These are phyloP conservation scores for Diaporthe citri DNA, from an alignment of 2,329 filamentous ascomycete genomes.

Conservation along the genomic window DNA sequence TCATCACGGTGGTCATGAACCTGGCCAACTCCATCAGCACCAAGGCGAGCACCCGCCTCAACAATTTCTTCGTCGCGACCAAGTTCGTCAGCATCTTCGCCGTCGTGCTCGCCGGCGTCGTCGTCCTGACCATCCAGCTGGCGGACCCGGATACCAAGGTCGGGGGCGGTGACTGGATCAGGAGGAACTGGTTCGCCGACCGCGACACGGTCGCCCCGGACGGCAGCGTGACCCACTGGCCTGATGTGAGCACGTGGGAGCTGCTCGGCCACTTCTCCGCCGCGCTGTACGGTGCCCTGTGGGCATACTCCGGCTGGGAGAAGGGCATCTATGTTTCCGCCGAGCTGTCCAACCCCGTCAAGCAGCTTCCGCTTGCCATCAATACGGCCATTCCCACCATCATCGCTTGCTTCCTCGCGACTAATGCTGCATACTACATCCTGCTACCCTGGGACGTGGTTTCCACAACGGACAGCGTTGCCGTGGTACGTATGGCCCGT, in stretches of 20 bases:
- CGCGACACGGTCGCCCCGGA: slow-evolving; percentile 64
- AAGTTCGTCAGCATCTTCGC: slow-evolving; percentile 65
- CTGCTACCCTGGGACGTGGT: slow-evolving; percentile 71
- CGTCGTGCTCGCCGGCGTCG: slow-evolving; percentile 62
- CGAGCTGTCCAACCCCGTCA: slow-evolving; percentile 63
- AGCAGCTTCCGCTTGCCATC: slow-evolving; percentile 71
- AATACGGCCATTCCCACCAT: slow-evolving; percentile 72
- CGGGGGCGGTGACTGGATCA: slow-evolving; percentile 65
- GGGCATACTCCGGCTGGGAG: slow-evolving; percentile 77
- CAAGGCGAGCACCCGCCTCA: slow-evolving; percentile 65
- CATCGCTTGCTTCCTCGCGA: slow-evolving; percentile 68
- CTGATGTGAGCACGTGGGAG: slow-evolving; percentile 65
- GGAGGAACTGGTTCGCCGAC: slow-evolving; percentile 67
- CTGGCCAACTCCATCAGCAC: slow-evolving; percentile 69
- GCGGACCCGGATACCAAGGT: slow-evolving; percentile 51
- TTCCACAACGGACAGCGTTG: slow-evolving; percentile 71
- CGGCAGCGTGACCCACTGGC: slow-evolving; percentile 63
- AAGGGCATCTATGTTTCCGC: slow-evolving; percentile 70
- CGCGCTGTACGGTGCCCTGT: slow-evolving; percentile 72
- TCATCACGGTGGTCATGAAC: slow-evolving; percentile 60
- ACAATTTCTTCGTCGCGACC: slow-evolving; percentile 66
- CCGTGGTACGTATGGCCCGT: slow-evolving; percentile 62
- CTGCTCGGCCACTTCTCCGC: slow-evolving; percentile 70
- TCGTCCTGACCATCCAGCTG: slow-evolving; percentile 58
- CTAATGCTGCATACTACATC: slow-evolving; percentile 73